These are phyloP conservation scores for Trichoderma brevicompactum DNA, from an alignment of 2,329 filamentous ascomycete genomes.

Conservation along the genomic window DNA sequence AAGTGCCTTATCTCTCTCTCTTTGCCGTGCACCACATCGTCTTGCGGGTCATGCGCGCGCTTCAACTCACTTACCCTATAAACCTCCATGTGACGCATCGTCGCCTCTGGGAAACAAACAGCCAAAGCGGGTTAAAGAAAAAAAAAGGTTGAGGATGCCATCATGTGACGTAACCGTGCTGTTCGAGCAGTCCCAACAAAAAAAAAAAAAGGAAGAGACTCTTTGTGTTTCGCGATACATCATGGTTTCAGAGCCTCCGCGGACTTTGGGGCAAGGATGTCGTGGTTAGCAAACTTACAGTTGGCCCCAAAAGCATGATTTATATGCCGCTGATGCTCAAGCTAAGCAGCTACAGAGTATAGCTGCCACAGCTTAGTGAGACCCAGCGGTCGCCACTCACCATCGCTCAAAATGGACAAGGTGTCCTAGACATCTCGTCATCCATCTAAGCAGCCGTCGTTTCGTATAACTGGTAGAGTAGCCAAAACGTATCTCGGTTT, in stretches of 20 bases:
- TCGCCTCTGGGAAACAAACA: background rate
- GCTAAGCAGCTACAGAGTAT: background rate
- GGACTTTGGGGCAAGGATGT: background rate
- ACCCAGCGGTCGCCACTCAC: slow-evolving; percentile 18
- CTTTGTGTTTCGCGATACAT: background rate
- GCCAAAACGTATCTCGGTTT: background rate
- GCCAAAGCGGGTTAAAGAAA: background rate
- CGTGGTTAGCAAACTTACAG: background rate
- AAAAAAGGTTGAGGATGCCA: slow-evolving; percentile 1
- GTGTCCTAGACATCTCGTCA: background rate
- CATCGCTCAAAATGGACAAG: background rate
- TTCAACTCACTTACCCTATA: slow-evolving; percentile 21
- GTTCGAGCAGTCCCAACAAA: slow-evolving; percentile 21
- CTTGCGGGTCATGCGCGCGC: slow-evolving; percentile 18
- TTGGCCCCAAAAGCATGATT: background rate
- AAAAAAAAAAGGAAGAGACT: too few species aligned
- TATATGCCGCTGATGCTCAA: background rate
- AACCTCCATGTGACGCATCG: slow-evolving; percentile 20
- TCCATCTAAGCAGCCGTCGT: background rate
- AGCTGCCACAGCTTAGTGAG: slow-evolving; percentile 23
- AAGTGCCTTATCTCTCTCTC: too few species aligned
- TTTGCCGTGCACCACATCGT: too few species aligned
- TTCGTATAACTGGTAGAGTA: background rate
- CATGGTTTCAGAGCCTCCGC: background rate
- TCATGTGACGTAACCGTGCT: slow-evolving; percentile 26